A percentile compares a stretch with the other conserved stretches of the same genome.
These are phyloP conservation scores for Penicillium sp. DNA, from an alignment of 2,329 filamentous ascomycete genomes.

Conservation along the genomic window DNA sequence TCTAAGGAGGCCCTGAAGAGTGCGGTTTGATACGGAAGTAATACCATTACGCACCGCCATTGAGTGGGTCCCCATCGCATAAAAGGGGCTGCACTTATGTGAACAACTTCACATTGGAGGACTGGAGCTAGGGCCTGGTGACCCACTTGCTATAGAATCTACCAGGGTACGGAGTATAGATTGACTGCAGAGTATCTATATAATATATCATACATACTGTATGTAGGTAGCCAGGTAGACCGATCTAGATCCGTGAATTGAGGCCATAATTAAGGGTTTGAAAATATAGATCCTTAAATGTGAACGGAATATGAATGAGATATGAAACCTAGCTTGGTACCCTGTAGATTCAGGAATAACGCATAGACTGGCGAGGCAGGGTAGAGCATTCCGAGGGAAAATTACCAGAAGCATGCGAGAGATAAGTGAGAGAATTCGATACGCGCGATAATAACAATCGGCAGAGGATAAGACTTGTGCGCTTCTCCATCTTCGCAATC, in stretches of 20 bases:
- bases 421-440: constrained; percentile 19
- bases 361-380: constrained; percentile 3
- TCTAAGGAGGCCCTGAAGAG: background rate
- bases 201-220: too few species aligned
- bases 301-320: background rate
- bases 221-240: too few species aligned
- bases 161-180: background rate
- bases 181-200: background rate
- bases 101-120: constrained; percentile 1
- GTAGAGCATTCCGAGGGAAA: constrained; percentile 1
- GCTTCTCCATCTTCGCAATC: constrained; percentile 13
- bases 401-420: constrained; percentile 7
- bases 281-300: background rate
- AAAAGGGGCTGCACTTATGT: constrained; percentile 15
- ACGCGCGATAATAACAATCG: constrained; percentile 18
- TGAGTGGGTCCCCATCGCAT: constrained; percentile 14
- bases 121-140: background rate
- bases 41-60: constrained; percentile 23
- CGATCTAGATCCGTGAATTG: too few species aligned
- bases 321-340: too few species aligned
- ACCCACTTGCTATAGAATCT: constrained; percentile 2
- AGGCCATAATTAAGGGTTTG: background rate
- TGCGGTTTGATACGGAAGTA: constrained; percentile 3
- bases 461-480: constrained; percentile 15
- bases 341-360: background rate